A percentile compares a stretch with the other conserved stretches of the same genome.
These are phyloP conservation scores for Venturia carpophila DNA, from an alignment of 2,329 filamentous ascomycete species.

Conservation along the genomic window DNA sequence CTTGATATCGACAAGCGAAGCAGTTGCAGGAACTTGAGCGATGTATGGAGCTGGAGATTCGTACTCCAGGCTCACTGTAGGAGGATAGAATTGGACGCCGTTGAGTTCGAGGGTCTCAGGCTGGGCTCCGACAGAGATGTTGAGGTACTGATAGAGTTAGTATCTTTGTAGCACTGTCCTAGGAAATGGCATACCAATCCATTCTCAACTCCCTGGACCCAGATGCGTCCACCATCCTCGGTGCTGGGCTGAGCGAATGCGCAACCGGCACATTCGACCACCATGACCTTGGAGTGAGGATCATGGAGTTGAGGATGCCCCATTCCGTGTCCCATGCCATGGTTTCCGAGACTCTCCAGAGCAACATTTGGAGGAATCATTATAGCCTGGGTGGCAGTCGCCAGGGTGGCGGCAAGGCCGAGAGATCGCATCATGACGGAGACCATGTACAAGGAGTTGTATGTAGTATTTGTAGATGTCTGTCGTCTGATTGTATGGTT, in stretches of 20 bases:
- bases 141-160: constrained; percentile 22
- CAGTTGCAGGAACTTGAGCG: constrained; percentile 27
- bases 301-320: constrained; percentile 28
- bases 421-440: constrained; percentile 19
- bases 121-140: constrained; percentile 30
- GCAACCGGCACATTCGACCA: constrained; percentile 31
- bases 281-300: constrained; percentile 28
- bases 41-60: constrained; percentile 20
- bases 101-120: constrained; percentile 30
- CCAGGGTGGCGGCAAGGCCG: constrained; percentile 30
- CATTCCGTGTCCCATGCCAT: constrained; percentile 25
- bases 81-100: constrained; percentile 33
- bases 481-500: neutral
- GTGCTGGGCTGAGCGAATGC: constrained; percentile 25
- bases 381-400: constrained; percentile 29
- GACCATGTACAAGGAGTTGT: neutral
- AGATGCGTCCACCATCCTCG: constrained; percentile 25
- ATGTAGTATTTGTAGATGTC: neutral
- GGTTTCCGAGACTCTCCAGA: constrained; percentile 24
- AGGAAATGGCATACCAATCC: constrained; percentile 26
- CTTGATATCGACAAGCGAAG: constrained; percentile 20
- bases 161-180: constrained; percentile 19
- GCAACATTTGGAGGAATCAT: constrained; percentile 29
- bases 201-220: constrained; percentile 29
- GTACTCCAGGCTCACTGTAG: constrained; percentile 19